Evolutionary conservation across 371 early-diverging fungal species (phyloP), one percentile per base, ranked within the genome.

Genomic region (Globomyces sp.): DNA sequence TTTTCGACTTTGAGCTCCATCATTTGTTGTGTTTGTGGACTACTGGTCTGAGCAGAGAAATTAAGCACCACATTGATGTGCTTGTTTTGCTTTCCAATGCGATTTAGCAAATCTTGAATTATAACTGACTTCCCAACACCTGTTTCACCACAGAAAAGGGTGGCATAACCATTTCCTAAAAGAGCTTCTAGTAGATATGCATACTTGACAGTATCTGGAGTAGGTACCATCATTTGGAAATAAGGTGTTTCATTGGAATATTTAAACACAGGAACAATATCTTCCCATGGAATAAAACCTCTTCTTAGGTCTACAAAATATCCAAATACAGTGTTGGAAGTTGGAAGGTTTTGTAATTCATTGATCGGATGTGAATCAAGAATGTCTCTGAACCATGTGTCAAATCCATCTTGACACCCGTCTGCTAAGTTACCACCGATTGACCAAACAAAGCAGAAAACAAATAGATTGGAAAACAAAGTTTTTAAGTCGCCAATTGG

Each of bases 1-100:
- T 85, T 85, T 60, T 85, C 85, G 2, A 85, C 74, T 65, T 85
- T 85, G n/a, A 80, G 57, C 64, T 85, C 85, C 74, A 85, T 77
- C 50, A 73, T 67, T 63, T 83, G 81, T 69, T 85, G 85, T 1
- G 82, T 85, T 65, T 79, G 78, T 0, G 72, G 63, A 50, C 80
- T 80, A 63, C 66, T 79, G 1, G 85, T 85, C 64, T 85, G 85
- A 0, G 83, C 85, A 8, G 83, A 83, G 58, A 83, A 85, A 68
- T 83, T 85, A 49, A 85, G 74, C 10, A 65, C 58, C 11, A 83
- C 73, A 0, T 76, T 72, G 42, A 78, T 63, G 66, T 70, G 80
- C 36, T 71, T 71, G 11, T 73, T 71, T 11, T 57, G 24, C 55
- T 79, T 81, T 44, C 76, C 61, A 3, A 74, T 63, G 11, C 76